Evolutionary conservation across 805 yeast genomes (phyloP).

Genomic region (Ogataea paraovalis): DNA sequence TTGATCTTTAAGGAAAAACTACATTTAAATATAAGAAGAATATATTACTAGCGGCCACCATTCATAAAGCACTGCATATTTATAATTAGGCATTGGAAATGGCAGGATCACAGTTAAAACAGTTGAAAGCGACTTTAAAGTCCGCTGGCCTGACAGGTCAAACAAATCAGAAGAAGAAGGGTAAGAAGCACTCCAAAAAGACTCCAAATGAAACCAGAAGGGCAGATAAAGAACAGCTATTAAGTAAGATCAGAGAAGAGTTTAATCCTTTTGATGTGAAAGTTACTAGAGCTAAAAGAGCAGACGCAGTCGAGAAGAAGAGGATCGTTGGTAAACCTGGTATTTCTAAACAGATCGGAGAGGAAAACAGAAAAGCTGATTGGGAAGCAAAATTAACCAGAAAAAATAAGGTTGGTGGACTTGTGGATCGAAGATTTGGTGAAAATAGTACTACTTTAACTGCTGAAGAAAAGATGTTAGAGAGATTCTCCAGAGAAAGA

Average conservation of each 20-base stretch:
- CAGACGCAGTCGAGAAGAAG: constrained; percentile 38
- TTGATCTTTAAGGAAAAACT: no score
- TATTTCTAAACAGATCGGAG: constrained; percentile 63
- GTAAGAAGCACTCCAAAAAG: constrained; percentile 42
- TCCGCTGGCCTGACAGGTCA: constrained; percentile 85
- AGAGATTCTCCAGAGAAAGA: constrained; percentile 86
- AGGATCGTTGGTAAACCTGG: constrained; percentile 67
- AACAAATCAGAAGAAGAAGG: constrained; percentile 60
- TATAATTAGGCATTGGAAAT: no score
- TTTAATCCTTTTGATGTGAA: constrained; percentile 89
- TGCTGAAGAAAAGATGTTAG: constrained; percentile 93
- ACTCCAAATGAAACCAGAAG: constrained; percentile 63
- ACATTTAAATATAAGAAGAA: no score
- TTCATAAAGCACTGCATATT: no score
- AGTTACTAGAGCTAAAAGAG: constrained; percentile 61
- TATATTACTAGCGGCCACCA: no score
- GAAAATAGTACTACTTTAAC: constrained; percentile 67
- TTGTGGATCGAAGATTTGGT: constrained; percentile 88
- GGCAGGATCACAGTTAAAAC: constrained; percentile 88
- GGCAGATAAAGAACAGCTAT: constrained; percentile 57
- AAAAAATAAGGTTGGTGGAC: constrained; percentile 71
- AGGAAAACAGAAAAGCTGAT: constrained; percentile 54
- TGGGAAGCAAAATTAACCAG: constrained; percentile 61
- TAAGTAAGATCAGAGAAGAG: constrained; percentile 66
- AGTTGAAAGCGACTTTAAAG: constrained; percentile 71